Evolutionary conservation across 768 basidiomycete species (phyloP).

Genomic region (Russula virescens): DNA sequence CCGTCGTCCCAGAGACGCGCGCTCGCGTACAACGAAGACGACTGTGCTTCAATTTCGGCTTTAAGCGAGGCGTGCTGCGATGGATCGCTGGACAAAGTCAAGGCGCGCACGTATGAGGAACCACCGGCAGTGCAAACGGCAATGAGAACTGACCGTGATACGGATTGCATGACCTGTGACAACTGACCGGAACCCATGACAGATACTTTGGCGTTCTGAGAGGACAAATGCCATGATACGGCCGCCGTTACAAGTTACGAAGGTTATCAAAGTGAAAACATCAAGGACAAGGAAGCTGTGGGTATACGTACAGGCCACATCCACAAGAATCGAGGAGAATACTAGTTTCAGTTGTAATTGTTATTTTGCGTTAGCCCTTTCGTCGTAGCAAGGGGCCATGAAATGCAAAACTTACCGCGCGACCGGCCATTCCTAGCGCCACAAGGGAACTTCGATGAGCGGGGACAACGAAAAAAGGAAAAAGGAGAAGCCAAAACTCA

Average conservation of each 20-base stretch:
- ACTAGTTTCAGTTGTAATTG: constrained; percentile 40
- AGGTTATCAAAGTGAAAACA: constrained; percentile 8
- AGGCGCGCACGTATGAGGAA: not conserved
- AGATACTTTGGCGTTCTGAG: constrained; percentile 82
- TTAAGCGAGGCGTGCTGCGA: constrained; percentile 68
- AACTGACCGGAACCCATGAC: constrained; percentile 96
- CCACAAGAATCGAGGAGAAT: constrained; percentile 93
- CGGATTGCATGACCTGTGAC: constrained; percentile 86
- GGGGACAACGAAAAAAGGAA: not conserved
- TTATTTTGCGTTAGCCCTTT: not conserved
- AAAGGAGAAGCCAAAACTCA: constrained; percentile 30
- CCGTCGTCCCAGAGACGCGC: constrained; percentile 95
- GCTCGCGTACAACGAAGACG: constrained; percentile 80
- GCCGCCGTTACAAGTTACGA: not conserved
- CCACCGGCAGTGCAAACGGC: too few relatives aligned
- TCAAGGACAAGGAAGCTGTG: not conserved
- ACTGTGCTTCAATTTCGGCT: constrained; percentile 82
- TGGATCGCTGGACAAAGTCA: constrained; percentile 54
- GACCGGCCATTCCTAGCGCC: constrained; percentile 76
- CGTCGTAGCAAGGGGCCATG: not conserved
- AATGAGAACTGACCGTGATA: constrained; percentile 77
- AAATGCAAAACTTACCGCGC: constrained; percentile 60
- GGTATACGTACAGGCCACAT: constrained; percentile 83
- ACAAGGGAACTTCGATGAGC: not conserved
- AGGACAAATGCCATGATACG: not conserved